phyloP scores from a whole-genome alignment of 805 yeast species.

The Sungouiella thailandica region DNA sequence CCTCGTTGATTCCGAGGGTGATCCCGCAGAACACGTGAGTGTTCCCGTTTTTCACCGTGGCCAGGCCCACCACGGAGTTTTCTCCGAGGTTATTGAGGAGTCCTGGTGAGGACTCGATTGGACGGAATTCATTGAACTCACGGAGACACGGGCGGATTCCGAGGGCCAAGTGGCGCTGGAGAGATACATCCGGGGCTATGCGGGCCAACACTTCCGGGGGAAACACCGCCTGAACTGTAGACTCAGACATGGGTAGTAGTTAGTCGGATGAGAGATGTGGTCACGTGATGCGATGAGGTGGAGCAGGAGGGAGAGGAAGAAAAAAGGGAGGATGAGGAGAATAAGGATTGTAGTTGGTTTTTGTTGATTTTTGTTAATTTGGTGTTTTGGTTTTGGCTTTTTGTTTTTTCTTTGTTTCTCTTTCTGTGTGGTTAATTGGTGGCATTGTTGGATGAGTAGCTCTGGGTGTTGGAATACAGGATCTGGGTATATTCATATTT shows the following conservation, averaged over 20 bases:
- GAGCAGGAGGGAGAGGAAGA: neutral
- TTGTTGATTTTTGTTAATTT: too few species aligned
- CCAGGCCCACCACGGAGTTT: slow-evolving; percentile 53
- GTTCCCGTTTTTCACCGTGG: slow-evolving; percentile 64
- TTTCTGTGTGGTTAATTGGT: too few species aligned
- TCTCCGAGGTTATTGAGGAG: slow-evolving; percentile 31
- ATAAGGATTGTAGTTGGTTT: too few species aligned
- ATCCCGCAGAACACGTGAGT: slow-evolving; percentile 70
- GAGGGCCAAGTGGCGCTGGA: slow-evolving; percentile 69
- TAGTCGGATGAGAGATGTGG: neutral
- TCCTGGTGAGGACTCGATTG: slow-evolving; percentile 38
- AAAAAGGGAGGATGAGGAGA: too few species aligned
- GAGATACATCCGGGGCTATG: slow-evolving; percentile 78
- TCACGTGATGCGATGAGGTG: slow-evolving; percentile 2
- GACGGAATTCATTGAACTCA: slow-evolving; percentile 65
- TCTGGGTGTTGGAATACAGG: too few species aligned
- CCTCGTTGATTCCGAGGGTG: slow-evolving; percentile 62
- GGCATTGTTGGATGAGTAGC: too few species aligned
- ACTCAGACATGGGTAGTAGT: neutral
- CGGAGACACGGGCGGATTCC: slow-evolving; percentile 77
- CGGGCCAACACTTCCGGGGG: slow-evolving; percentile 80
- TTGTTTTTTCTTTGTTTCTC: too few species aligned
- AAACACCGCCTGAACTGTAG: slow-evolving; percentile 42
- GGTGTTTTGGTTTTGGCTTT: too few species aligned
- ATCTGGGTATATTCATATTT: too few species aligned